Percentiles rank a stretch among this genome's conserved stretches.
Conservation (phyloP, 2,329 filamentous ascomycete genomes). For the Colletotrichum camelliae region DNA sequence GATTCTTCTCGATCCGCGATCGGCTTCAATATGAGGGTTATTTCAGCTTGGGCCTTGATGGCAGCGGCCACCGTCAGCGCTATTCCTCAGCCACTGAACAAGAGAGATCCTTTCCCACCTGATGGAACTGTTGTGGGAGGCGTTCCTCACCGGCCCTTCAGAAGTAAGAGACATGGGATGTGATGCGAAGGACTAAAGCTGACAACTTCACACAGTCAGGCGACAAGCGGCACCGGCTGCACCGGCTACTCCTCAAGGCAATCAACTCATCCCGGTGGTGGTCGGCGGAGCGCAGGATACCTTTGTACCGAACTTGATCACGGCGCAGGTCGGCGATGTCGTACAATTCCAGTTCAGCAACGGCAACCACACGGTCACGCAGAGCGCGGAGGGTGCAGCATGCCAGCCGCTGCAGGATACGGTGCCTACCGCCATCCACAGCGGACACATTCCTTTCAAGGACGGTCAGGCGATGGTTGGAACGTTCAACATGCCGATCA, state of each 20-base stretch:
- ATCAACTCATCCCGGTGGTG: constrained; percentile 34
- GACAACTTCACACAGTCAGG: background rate
- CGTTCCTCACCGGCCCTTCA: constrained; percentile 5
- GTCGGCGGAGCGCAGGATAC: constrained; percentile 41
- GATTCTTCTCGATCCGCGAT: background rate
- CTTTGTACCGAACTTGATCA: constrained; percentile 41
- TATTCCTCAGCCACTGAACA: constrained; percentile 8
- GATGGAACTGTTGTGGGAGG: constrained; percentile 14
- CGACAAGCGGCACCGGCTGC: constrained; percentile 7
- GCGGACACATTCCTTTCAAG: constrained; percentile 44
- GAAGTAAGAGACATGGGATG: background rate
- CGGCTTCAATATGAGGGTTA: constrained; percentile 4
- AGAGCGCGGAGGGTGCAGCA: constrained; percentile 37
- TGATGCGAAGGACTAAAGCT: background rate
- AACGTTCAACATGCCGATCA: constrained; percentile 53
- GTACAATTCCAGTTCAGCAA: constrained; percentile 49
- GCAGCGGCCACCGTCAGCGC: constrained; percentile 7
- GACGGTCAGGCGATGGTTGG: constrained; percentile 42
- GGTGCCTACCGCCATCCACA: constrained; percentile 38
- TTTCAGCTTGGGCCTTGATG: constrained; percentile 1
- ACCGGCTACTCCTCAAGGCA: constrained; percentile 14
- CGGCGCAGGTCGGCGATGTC: constrained; percentile 39
- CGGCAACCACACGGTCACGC: constrained; percentile 49
- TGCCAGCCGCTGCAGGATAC: constrained; percentile 43
- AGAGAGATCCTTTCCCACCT: constrained; percentile 8